Base-by-base conservation (phyloP, 2,329 filamentous ascomycete species). In the Colletotrichum plurivorum region DNA sequence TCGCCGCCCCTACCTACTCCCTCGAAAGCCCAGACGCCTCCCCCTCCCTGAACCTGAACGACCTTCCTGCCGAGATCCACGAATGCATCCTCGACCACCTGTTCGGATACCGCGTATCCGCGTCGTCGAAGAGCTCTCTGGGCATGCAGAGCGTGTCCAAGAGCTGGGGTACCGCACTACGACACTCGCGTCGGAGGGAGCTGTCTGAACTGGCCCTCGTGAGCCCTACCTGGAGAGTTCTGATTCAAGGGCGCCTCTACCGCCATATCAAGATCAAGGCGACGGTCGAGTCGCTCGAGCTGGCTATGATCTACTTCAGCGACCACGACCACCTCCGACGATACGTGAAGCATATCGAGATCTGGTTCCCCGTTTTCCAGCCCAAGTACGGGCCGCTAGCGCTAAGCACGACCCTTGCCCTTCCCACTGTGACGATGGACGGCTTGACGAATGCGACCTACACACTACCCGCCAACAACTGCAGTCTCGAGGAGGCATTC, bases 351-450 rank as follows among this genome's bases (percentile, higher is more conserved):
- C 92, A 94, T 75, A 87, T 94, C 68, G 92, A 94, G 78, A 85
- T 94, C 49, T 94, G 92, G 91, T 92, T 94, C 71, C 92, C 92
- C 3, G 91, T 94, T 48, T 94, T 92, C 73, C 87, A 90, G 72
- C 88, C 87, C 20, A 86, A 85, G 64, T 83, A 84, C 66, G 80
- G 82, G 10, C 80, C 84, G 5, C 74, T 81, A 48, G 79, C 82
- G 4, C 72, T 83, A 20, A 82, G 83, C 16, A 82, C 82, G 48
- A 82, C 81, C 0, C 79, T 84, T 58, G 78, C 83, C 2, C 78
- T 88, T 10, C 87, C 86, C 8, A 86, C 83, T 0, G 83, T 88
- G n/a, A 86, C 85, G 2, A 83, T 83, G 48, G 86, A 88, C 68
- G 86, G 87, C 36, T 79, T 88, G 64, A 86, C 85, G n/a, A 85